These are phyloP conservation scores for Ustilago vetiveriae DNA, from an alignment of 1,284 basidiomycete genomes.

Conservation along the genomic window DNA sequence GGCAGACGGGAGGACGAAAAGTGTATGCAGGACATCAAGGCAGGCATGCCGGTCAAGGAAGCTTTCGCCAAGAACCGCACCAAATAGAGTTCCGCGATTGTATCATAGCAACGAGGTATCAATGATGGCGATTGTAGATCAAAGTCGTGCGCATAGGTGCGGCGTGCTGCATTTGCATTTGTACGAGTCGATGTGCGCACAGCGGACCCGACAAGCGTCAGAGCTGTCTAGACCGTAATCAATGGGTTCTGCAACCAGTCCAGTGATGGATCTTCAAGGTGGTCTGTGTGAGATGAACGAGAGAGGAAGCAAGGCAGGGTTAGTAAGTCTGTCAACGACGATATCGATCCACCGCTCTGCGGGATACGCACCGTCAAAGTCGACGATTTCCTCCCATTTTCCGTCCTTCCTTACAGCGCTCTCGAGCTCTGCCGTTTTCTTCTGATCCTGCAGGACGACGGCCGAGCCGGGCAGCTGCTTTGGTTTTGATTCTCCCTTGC, in stretches of 20 bases:
- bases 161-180: neutral
- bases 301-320: neutral
- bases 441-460: constrained; percentile 10
- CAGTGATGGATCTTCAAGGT: constrained; percentile 37
- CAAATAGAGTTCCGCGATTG: constrained; percentile 65
- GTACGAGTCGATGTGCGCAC: too few species aligned
- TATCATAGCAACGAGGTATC: neutral
- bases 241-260: constrained; percentile 42
- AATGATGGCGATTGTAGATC: too few species aligned
- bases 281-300: constrained; percentile 20
- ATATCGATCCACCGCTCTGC: neutral
- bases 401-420: constrained; percentile 13
- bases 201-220: fast-evolving
- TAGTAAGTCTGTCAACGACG: neutral
- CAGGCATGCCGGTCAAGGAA: constrained; percentile 78
- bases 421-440: constrained; percentile 17
- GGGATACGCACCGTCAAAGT: constrained; percentile 40
- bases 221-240: constrained; percentile 17
- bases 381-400: constrained; percentile 29
- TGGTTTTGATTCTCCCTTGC: constrained; percentile 17
- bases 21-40: constrained; percentile 80
- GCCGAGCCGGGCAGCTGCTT: constrained; percentile 13
- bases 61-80: constrained; percentile 82
- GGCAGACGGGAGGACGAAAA: constrained; percentile 77
- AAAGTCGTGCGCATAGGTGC: too few species aligned